phyloP scores from a whole-genome alignment of 2,329 filamentous ascomycete species.

The Stagonosporopsis vannaccii region DNA sequence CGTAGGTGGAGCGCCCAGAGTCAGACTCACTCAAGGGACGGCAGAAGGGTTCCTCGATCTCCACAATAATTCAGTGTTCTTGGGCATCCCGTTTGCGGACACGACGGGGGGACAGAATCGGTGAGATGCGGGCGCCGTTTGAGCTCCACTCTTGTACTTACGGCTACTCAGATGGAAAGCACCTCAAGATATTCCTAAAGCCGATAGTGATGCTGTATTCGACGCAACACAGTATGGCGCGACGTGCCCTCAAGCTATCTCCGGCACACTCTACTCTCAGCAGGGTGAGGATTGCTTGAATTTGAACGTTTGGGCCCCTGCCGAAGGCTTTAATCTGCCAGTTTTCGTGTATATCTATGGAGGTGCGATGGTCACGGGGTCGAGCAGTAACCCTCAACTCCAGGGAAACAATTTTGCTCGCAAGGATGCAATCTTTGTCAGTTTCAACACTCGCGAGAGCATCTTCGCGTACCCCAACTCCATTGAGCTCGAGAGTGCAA shows the following conservation, averaged over 20 bases:
- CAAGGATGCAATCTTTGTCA: conserved; percentile 35
- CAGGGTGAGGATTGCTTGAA: conserved; percentile 51
- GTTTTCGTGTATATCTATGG: conserved; percentile 56
- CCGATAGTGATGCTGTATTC: conserved; percentile 20
- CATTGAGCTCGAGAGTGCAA: conserved; percentile 39
- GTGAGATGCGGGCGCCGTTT: conserved; percentile 9
- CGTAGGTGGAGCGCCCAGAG: conserved; percentile 17
- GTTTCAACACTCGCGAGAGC: conserved; percentile 40
- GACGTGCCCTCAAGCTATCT: conserved; percentile 36
- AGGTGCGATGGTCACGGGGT: conserved; percentile 52
- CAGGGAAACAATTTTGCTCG: conserved; percentile 51
- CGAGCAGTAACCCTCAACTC: conserved; percentile 51
- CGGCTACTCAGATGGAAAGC: conserved; percentile 26
- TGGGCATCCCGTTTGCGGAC: conserved; percentile 36
- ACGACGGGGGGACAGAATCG: conserved; percentile 33
- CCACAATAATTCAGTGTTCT: conserved; percentile 30
- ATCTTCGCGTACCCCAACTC: conserved; percentile 54
- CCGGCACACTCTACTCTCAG: conserved; percentile 28
- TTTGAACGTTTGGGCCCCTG: conserved; percentile 39
- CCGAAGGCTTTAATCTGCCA: conserved; percentile 25
- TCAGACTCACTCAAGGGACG: conserved; percentile 23
- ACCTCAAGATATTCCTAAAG: conserved; percentile 22
- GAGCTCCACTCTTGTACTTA: not conserved
- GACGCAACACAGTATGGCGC: conserved; percentile 31
- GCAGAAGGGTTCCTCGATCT: conserved; percentile 30